A percentile compares a stretch with the other conserved stretches of the same genome.
These are phyloP conservation scores for Linnemannia zychae DNA, from an alignment of 192 early-diverging fungal genomes.

Conservation along the genomic window DNA sequence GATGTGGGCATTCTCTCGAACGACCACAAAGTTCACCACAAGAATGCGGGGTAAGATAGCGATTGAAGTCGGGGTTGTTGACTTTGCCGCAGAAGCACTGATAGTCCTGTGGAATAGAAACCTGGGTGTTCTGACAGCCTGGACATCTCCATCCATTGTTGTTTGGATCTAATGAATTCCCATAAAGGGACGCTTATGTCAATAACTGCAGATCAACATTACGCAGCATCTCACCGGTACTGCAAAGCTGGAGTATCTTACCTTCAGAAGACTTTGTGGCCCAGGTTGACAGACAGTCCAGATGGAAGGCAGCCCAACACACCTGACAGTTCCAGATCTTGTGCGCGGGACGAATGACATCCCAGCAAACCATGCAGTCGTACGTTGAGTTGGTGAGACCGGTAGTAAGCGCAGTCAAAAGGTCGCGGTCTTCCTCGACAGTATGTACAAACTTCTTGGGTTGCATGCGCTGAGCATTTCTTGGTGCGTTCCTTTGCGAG, in stretches of 20 bases:
- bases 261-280: slow-evolving; percentile 73
- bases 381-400: slow-evolving; percentile 79
- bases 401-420: slow-evolving; percentile 73
- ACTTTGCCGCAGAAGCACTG: slow-evolving; percentile 89
- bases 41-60: slow-evolving; percentile 83
- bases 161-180: slow-evolving; percentile 47
- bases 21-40: slow-evolving; percentile 87
- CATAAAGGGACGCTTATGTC: not conserved
- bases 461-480: slow-evolving; percentile 2
- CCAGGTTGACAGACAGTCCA: slow-evolving; percentile 89
- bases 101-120: slow-evolving; percentile 79
- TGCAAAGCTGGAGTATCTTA: slow-evolving; percentile 20
- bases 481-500: slow-evolving; percentile 19
- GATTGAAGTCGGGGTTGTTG: slow-evolving; percentile 74
- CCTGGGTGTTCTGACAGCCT: slow-evolving; percentile 84
- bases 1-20: slow-evolving; percentile 77
- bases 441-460: slow-evolving; percentile 49
- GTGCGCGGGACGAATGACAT: slow-evolving; percentile 78
- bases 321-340: slow-evolving; percentile 87
- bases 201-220: not conserved
- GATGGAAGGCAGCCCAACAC: slow-evolving; percentile 94
- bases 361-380: slow-evolving; percentile 98
- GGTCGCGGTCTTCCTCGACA: slow-evolving; percentile 61
- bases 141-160: slow-evolving; percentile 86
- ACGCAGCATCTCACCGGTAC: not conserved